Evolutionary conservation across 1,284 basidiomycete species (phyloP), one percentile per base, ranked within the genome.

Genomic region (Moesziomyces antarcticus): DNA sequence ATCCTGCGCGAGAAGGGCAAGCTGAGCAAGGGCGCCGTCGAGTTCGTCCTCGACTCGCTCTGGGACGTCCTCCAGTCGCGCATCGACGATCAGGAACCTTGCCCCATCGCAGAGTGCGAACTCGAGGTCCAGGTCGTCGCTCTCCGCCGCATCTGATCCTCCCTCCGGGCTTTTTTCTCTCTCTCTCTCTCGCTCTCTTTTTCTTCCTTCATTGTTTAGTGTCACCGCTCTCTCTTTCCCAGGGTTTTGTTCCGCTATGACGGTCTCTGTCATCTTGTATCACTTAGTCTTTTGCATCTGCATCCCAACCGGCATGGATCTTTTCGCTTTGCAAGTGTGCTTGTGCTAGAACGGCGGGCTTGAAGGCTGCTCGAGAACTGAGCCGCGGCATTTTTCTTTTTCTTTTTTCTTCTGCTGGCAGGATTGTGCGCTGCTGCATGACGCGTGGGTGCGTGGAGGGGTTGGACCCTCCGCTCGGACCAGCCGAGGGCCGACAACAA

Each of bases 21-120:
- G 55, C 73, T 85, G 20, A 81, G 79, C 61, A 79, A 85, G 24
- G 84, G 84, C 18, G 81, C 84, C 4, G 77, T 79, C 42, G 85
- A 85, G 52, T 85, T 83, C 58, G 73, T 84, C 10, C 72, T 85
- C 42, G 85, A 85, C 49, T 77, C 78, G 30, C 76, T 85, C 11
- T 85, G 82, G 80, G 84, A 84, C n/a, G 83, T 84, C 40, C 75
- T 81, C 37, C 79, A 59, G 49, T 82, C 73, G 5, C 56, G 77
- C 24, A 65, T 72, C 42, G 62, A 69, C 46, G 64, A 68, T 44
- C 46, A 62, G 20, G 61, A 59, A 33, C 42, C 63, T 0, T 74
- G 44, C 37, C 62, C 70, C 2, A 64, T 80, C 44, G 67, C 70
- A n/a, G 74, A 82, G 7, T 81, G 83, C 68, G 84, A 85, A 54